A percentile compares a stretch with the other conserved stretches of the same genome.
Conservation (phyloP, 352 stramenopile genomes). For the Phytophthora palmivora region DNA sequence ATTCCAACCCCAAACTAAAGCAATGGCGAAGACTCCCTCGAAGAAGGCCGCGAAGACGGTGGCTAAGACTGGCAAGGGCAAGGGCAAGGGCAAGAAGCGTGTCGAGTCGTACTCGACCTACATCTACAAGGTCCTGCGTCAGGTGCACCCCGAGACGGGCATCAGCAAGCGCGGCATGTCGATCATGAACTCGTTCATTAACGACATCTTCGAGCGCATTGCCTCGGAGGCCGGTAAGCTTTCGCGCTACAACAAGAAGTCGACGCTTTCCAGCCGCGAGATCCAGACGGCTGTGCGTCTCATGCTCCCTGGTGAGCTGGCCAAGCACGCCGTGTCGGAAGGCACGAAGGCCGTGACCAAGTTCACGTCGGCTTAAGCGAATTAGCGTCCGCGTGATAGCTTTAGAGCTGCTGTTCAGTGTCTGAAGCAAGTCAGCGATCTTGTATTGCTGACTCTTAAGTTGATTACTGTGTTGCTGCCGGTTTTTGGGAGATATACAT, state of each 20-base stretch:
- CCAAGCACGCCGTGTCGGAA: constrained; percentile 97
- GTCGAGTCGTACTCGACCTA: constrained; percentile 92
- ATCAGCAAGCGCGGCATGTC: constrained; percentile 98
- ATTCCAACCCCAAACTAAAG: constrained; percentile 35
- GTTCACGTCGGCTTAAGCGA: constrained; percentile 89
- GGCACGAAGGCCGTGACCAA: constrained; percentile 97
- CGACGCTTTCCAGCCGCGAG: constrained; percentile 95
- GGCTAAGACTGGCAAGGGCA: constrained; percentile 80
- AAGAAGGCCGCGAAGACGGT: constrained; percentile 93
- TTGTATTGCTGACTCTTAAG: constrained; percentile 5
- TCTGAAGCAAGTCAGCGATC: not conserved
- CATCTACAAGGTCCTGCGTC: constrained; percentile 94
- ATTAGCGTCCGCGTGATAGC: not conserved
- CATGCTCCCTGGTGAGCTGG: constrained; percentile 97
- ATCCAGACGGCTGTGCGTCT: constrained; percentile 97
- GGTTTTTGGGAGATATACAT: no score
- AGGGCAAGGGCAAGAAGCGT: constrained; percentile 78
- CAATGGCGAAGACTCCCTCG: constrained; percentile 96
- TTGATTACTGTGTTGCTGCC: not conserved
- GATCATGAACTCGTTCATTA: constrained; percentile 99
- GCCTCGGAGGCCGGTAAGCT: constrained; percentile 96
- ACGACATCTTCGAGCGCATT: constrained; percentile 99
- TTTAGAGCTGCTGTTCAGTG: not conserved
- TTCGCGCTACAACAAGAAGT: constrained; percentile 99
- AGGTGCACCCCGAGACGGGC: constrained; percentile 97